Percentiles rank a stretch among this genome's conserved stretches.
These are phyloP conservation scores for Phylloporus sp. DNA, from an alignment of 768 basidiomycete genomes.

Conservation along the genomic window DNA sequence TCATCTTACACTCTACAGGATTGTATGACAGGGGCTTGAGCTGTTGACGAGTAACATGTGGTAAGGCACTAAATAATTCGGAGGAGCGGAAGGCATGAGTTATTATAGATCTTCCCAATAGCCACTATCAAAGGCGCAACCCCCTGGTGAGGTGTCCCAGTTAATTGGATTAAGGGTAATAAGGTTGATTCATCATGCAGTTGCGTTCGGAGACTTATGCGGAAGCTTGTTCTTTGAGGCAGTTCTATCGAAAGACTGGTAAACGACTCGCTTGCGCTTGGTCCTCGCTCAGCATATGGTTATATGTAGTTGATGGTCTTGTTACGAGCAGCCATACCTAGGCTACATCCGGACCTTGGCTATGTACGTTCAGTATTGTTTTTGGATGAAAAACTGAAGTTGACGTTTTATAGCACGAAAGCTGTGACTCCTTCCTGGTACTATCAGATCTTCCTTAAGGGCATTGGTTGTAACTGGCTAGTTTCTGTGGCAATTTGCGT, in stretches of 20 bases:
- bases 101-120: constrained; percentile 63
- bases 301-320: constrained; percentile 51
- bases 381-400: not conserved
- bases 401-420: constrained; percentile 43
- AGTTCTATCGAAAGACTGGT: constrained; percentile 61
- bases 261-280: not conserved
- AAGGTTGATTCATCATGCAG: constrained; percentile 34
- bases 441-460: constrained; percentile 70
- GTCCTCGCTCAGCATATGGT: not conserved
- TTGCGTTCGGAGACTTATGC: constrained; percentile 63
- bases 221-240: constrained; percentile 71
- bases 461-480: constrained; percentile 76
- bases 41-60: constrained; percentile 77
- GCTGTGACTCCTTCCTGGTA: constrained; percentile 63
- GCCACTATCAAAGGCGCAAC: constrained; percentile 55
- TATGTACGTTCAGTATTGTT: constrained; percentile 40
- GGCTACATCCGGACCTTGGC: constrained; percentile 52
- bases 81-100: not conserved
- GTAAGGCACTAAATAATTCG: constrained; percentile 29
- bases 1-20: constrained; percentile 40
- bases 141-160: constrained; percentile 65
- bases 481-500: constrained; percentile 75
- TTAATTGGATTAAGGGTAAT: constrained; percentile 67
- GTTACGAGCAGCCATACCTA: constrained; percentile 57
- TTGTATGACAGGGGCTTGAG: constrained; percentile 66